Base-by-base conservation (phyloP, 345 rosid genomes). In the Acer yangbiense region DNA sequence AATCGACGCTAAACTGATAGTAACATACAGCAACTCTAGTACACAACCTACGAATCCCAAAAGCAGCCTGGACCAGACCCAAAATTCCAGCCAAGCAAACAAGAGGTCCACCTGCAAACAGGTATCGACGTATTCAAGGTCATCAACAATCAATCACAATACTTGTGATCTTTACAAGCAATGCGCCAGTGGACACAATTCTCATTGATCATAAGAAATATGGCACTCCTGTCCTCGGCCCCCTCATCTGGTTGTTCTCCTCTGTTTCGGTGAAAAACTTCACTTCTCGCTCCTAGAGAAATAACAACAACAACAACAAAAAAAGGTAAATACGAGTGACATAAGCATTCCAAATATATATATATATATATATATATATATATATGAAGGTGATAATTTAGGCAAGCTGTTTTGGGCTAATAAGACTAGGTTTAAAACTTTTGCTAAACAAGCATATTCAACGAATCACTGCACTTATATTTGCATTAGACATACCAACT, bases 181-280 rank as follows among this genome's bases (percentile, higher is more conserved):
- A 29, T 25, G 69, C 67, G 8, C 68, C 67, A 11, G 68, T 57
- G 23, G 44, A 77, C 12, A 77, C 12, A 44, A 71, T 18, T 54
- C 79, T 67, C 65, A 70, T 71, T 50, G 68, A 82, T 90, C 81
- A 93, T 77, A 96, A 88, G 91, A 96, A 96, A 80, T 96, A 96
- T 3, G 99, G 98, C 74, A 94, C 97, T 67, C 99, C 98, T 63
- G 99, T 92, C 81, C 99, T 89, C 41, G 99, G 99, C 70, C 99
- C 99, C 86, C 99, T 92, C 99, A 94, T 96, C 84, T 94, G 99
- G 80, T 92, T 94, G 90, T 96, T 96, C 91, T 96, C 99, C 81
- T 96, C 99, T 0, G 99, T 96, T 86, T 96, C 97, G 0, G 98
- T 96, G 86, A 96, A 96, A 79, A 96, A 94, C 82, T 94, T 94